Base-by-base conservation (phyloP, 2,329 filamentous ascomycete genomes). In the Cercospora nicotianae region DNA sequence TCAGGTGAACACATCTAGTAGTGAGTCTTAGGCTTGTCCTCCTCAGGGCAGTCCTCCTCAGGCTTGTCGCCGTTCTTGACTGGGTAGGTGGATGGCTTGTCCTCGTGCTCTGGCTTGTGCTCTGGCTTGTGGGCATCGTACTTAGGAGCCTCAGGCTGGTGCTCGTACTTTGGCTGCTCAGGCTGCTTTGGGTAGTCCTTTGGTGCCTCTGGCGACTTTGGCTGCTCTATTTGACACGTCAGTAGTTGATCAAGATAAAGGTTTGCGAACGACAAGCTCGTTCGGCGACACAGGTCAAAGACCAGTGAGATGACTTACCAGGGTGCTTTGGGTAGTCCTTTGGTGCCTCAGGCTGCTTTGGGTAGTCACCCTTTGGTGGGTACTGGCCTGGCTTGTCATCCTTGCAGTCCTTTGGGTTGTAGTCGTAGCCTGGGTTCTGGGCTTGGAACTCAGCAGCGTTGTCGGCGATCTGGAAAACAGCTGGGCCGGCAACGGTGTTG, bases 401-500 rank as follows among this genome's bases (percentile, higher is more conserved):
- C 55, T 59, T 59, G 55, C 55, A 59, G 30, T 59, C 55, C 26
- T 33, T 9, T 59, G 55, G 55, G 55, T 59, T 59, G 55, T 59
- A 59, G n/a, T 59, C 26, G 55, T 59, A 59, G 30, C 55, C 55
- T 59, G 55, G 55, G 55, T 59, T 59, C 55, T 31, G 13, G 16
- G 28, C 55, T 16, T 59, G 55, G 55, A 59, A 59, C 16, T n/a
- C 55, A 59, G 55, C 55, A 45, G 62, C 62, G 33, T 64, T 64
- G 51, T 72, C 72, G 42, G 66, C 66, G 16, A 74, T 62, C 61
- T 69, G 39, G 13, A 75, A 62, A 36, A 75, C 67, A 55, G 74
- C 75, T 48, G 75, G 75, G 57, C 75, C 75, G 53, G 75, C 75
- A n/a, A 75, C 65, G 42, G 69, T 76, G 69, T 73, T 74, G 60